Base-by-base conservation (phyloP, 2,329 filamentous ascomycete species). In the Capronia americana region DNA sequence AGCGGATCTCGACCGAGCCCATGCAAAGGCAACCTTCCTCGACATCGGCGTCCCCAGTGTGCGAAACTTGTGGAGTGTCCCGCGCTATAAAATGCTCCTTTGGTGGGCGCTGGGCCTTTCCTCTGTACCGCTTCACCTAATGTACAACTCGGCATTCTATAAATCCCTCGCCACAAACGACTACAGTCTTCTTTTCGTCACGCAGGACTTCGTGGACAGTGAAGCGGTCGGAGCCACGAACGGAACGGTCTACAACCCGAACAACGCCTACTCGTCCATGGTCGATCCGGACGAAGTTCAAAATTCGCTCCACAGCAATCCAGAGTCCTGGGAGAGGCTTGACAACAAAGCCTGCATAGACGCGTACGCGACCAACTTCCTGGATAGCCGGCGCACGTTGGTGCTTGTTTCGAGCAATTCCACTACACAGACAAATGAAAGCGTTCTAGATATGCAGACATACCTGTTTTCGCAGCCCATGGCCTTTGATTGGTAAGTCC, bases 101-200 rank as follows among this genome's bases (percentile, higher is more conserved):
- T 75, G 73, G 72, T 64, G 63, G 55, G 53, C 62, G 3, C 58
- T 75, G 14, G 71, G 48, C 10, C 24, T 73, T n/a, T 70, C 65
- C 30, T 73, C 72, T 2, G 34, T 74, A 4, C 73, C 73, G 2
- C 53, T 75, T 12, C 73, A 75, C 66, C 63, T 75, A 11, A 57
- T 75, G 72, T 72, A 75, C 57, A 76, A 76, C 64, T 75, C 74
- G 3, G 71, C 69, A 5, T 71, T 76, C 48, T 75, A 71, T 60
- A 65, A 69, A 48, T 72, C 73, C 7, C 64, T 73, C 1, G 46
- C 65, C 2, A 69, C 63, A 1, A 70, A 73, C 24, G 66, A 70
- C n/a, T 75, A 75, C 64, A 28, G 62, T 20, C 54, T 73, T 2
- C 66, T 69, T 28, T 26, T 70, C 6, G 72, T 67, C n/a, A 64